phyloP scores from a whole-genome alignment of 1,284 basidiomycete species.

The Malassezia sympodialis region DNA sequence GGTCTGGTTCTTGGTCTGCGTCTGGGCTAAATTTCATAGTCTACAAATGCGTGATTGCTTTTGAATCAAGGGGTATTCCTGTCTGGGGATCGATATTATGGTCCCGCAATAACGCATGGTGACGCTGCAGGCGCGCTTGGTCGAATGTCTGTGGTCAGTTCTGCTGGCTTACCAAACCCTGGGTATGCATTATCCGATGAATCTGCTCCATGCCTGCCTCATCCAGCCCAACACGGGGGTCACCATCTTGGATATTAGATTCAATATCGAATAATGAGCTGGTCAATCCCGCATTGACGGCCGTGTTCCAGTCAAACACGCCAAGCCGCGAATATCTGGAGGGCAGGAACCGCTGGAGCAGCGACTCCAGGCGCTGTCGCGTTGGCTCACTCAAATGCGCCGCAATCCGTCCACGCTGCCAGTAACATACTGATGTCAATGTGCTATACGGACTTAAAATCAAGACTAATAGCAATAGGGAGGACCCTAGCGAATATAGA shows the following conservation, averaged over 20 bases:
- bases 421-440: constrained; percentile 12
- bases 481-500: neutral
- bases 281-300: constrained; percentile 23
- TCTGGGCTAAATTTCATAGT: constrained; percentile 48
- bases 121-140: constrained; percentile 37
- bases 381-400: neutral
- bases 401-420: constrained; percentile 3
- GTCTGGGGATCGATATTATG: constrained; percentile 43
- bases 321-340: neutral
- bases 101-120: constrained; percentile 25
- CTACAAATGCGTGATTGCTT: constrained; percentile 32
- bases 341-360: neutral
- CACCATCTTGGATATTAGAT: constrained; percentile 31
- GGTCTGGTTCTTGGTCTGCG: constrained; percentile 52
- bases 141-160: constrained; percentile 27
- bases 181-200: constrained; percentile 30
- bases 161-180: constrained; percentile 23
- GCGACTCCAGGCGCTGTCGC: neutral
- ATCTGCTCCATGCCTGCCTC: constrained; percentile 31
- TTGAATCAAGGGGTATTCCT: constrained; percentile 37
- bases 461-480: neutral
- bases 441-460: constrained; percentile 1
- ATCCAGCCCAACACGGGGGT: constrained; percentile 31
- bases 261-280: constrained; percentile 37
- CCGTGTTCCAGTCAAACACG: constrained; percentile 25